These are phyloP conservation scores for Psilocybe azurescens DNA, from an alignment of 768 basidiomycete genomes.

Conservation along the genomic window DNA sequence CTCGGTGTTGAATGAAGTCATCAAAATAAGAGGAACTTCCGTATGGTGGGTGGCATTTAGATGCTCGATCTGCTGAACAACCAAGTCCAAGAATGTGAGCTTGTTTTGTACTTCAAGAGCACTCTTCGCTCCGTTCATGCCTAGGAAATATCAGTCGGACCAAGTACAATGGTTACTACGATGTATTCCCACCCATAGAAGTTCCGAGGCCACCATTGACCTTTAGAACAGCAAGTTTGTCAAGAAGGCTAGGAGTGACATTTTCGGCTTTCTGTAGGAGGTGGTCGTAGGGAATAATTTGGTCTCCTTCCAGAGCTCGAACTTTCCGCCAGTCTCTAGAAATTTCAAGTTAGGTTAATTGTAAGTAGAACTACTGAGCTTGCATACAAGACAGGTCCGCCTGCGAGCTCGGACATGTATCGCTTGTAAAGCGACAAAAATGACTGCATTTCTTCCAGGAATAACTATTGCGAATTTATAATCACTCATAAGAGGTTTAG, in stretches of 20 bases:
- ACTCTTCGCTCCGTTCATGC: conserved; percentile 76
- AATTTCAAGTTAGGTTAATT: conserved; percentile 40
- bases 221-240: conserved; percentile 85
- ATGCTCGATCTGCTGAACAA: conserved; percentile 86
- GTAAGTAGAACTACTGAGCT: conserved; percentile 40
- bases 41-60: conserved; percentile 73
- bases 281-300: conserved; percentile 76
- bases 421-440: conserved; percentile 87
- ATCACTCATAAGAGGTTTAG: not conserved
- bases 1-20: conserved; percentile 95
- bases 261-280: conserved; percentile 45
- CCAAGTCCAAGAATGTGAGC: conserved; percentile 88
- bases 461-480: conserved; percentile 42
- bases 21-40: conserved; percentile 87
- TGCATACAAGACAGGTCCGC: conserved; percentile 71
- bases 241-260: conserved; percentile 47
- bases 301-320: conserved; percentile 68
- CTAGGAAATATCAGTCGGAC: conserved; percentile 46
- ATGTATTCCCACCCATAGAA: conserved; percentile 59
- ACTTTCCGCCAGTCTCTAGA: conserved; percentile 76
- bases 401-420: conserved; percentile 73
- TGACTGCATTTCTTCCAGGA: conserved; percentile 83
- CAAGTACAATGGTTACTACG: conserved; percentile 20
- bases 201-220: conserved; percentile 91
- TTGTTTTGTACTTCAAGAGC: conserved; percentile 88